phyloP scores from a whole-genome alignment of 2,329 filamentous ascomycete species.

The Coleophoma eucalyptorum region DNA sequence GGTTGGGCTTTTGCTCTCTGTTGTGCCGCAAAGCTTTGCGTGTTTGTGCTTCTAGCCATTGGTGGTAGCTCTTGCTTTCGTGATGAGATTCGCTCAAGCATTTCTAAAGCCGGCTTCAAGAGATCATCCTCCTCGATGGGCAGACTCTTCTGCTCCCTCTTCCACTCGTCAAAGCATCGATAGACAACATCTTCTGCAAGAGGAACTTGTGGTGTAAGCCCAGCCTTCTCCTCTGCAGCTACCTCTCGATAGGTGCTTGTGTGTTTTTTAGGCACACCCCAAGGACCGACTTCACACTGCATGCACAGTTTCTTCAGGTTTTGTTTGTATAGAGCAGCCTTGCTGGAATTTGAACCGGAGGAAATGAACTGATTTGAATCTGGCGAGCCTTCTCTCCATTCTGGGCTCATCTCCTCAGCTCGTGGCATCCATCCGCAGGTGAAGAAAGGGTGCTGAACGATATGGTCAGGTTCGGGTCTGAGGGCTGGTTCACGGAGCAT shows the following conservation, averaged over 20 bases:
- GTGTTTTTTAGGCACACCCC: conserved; percentile 40
- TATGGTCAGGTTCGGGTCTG: conserved; percentile 71
- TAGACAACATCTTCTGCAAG: conserved; percentile 60
- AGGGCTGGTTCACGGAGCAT: conserved; percentile 73
- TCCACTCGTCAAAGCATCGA: conserved; percentile 58
- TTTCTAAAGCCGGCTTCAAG: conserved; percentile 8
- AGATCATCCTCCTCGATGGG: conserved; percentile 7
- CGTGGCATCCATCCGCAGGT: conserved; percentile 69
- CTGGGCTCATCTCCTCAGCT: conserved; percentile 52
- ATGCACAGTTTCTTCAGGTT: conserved; percentile 55
- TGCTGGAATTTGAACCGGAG: conserved; percentile 38
- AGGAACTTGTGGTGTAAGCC: conserved; percentile 60
- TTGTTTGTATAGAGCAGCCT: conserved; percentile 30
- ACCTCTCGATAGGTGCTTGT: conserved; percentile 58
- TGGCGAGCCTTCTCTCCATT: conserved; percentile 53
- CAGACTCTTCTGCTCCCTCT: conserved; percentile 42
- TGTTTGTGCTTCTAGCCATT: conserved; percentile 39
- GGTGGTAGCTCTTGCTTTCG: conserved; percentile 16
- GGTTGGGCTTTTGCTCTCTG: conserved; percentile 55
- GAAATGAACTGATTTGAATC: conserved; percentile 53
- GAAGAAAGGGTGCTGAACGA: conserved; percentile 80
- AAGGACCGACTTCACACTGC: conserved; percentile 56
- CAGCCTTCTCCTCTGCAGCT: conserved; percentile 63
- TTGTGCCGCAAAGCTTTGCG: conserved; percentile 64
- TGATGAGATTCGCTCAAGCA: conserved; percentile 5